Base-by-base conservation (phyloP, 2,329 filamentous ascomycete species). In the Hypoxylon sp. region DNA sequence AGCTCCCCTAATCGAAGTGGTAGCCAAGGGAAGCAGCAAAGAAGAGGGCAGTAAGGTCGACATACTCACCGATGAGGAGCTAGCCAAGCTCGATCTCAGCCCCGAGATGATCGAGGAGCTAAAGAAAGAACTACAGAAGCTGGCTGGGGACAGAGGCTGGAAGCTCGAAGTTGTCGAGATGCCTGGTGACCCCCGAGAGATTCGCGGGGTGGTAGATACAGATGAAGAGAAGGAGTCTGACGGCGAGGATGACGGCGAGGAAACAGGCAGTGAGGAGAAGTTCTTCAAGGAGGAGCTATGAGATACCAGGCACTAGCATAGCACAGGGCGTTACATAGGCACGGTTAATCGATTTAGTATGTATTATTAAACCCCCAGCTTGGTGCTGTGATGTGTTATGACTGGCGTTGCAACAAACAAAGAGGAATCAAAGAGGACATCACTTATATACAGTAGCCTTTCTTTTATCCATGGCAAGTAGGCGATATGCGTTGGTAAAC, bases 141-240 rank as follows among this genome's bases (percentile, higher is more conserved):
- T 92, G 43, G 92, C 93, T 0, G 87, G 89, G 2, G 89, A 90
- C 6, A 87, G 89, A 70, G 89, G 89, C 14, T 97, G 94, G 93
- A 91, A 90, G 74, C 82, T 97, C 65, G 92, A 96, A 78, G 84
- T 96, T 13, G 87, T 96, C 0, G 91, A 96, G 74, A 84, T 88
- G 10, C 87, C 90, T 1, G 85, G 87, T 21, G 81, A 84, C 3
- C 76, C 86, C 21, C 81, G 87, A 67, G 90, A 93, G 75, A 87
- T 95, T 43, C 83, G 91, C 48, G 92, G 91, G 0, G 87, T 92
- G 45, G 86, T 95, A 14, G 89, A 91, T 28, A 80, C 82, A 1
- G 85, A 87, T 11, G 84, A 84, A 2, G 85, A 87, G 1, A 83
- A 87, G 0, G 82, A 84, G 9, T 78, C 81, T 7, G 77, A 75